A percentile compares a stretch with the other conserved stretches of the same genome.
Evolutionary conservation across 2,329 filamentous ascomycete genomes (phyloP).

Genomic region (Colletotrichum sp.): DNA sequence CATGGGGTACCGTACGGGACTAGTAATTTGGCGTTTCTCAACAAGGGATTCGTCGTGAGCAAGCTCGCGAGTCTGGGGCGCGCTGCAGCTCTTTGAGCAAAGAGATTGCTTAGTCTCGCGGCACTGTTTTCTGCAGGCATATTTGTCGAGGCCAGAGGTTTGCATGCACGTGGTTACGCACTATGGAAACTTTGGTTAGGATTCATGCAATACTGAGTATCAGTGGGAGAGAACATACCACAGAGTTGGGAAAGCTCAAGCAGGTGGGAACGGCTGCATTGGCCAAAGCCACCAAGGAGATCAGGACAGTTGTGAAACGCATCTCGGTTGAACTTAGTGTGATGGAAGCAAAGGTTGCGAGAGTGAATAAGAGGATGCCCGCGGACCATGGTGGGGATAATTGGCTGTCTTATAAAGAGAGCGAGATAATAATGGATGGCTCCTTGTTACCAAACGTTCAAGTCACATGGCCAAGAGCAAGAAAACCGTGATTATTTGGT

Average conservation of each 20-base stretch:
- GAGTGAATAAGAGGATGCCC: neutral
- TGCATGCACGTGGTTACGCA: neutral
- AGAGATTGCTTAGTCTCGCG: neutral
- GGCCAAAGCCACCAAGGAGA: neutral
- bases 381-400: neutral
- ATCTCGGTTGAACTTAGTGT: neutral
- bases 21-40: neutral
- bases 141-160: neutral
- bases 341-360: accelerated
- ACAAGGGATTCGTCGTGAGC: accelerated
- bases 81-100: neutral
- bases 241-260: neutral
- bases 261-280: neutral
- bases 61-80: neutral
- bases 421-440: neutral
- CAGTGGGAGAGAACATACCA: too few relatives aligned
- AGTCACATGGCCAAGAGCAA: neutral
- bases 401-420: neutral
- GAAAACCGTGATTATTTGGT: neutral
- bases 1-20: neutral
- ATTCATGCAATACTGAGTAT: neutral
- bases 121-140: neutral
- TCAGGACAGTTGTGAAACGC: neutral
- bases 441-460: neutral
- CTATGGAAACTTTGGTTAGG: accelerated